Evolutionary conservation across 192 early-diverging fungal species (phyloP), one percentile per base, ranked within the genome.

Genomic region (Backusella luteola): DNA sequence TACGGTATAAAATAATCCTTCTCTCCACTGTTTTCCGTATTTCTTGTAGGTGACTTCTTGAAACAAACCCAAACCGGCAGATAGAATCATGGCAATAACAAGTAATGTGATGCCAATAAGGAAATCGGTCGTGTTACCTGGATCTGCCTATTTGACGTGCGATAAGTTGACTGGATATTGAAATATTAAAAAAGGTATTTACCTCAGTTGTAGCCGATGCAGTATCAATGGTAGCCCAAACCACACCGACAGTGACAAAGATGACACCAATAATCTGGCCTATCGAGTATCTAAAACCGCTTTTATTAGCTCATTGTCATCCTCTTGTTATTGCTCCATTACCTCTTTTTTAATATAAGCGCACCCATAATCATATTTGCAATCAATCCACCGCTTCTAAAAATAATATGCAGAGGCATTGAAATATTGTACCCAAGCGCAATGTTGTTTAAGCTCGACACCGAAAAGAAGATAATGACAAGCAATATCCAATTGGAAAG

Each of bases 371-470:
- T 73, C 96, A 97, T 95, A 77, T 91, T 94, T 36, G 94, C 90
- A 69, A 97, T 89, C 29, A 97, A 81, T 11, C 93, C 90, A 34
- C 91, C 92, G 7, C 92, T 93, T 29, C 96, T 85, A 78, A 97
- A 97, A 38, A 97, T 92, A 67, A 97, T 97, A 80, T 97, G 95
- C 69, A 97, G 67, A 15, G 96, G 96, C 41, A 97, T 92, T 23
- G 95, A 89, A 39, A 97, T 93, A 35, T 87, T 84, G 79, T 88
- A 96, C 5, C 91, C 93, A 9, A 96, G 84, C 0, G 95, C 91
- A 78, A 90, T 80, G 78, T 97, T 97, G 76, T 96, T 96, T 68
- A 96, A 80, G 5, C 94, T 87, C 0, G 94, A 95, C 7, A 93
- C 91, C 4, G 83, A 80, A 76, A 94, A 95, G 74, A 94, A 96